Conservation (phyloP, 2,329 filamentous ascomycete species). For the Cryphonectria carpinicola region DNA sequence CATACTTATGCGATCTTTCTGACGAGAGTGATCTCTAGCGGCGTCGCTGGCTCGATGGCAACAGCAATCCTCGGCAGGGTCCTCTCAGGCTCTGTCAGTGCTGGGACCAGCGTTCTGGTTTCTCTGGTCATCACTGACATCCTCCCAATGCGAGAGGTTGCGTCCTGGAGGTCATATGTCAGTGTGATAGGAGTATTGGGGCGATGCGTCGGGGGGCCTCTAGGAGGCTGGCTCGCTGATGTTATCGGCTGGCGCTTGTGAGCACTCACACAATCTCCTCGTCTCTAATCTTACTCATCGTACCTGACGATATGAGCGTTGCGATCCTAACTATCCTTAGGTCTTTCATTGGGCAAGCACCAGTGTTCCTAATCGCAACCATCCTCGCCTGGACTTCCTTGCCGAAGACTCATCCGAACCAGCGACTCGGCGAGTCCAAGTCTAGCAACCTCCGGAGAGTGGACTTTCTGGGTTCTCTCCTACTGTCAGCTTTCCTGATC, state of each 20-base stretch:
- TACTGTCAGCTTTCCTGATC: constrained; percentile 45
- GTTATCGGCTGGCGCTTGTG: constrained; percentile 69
- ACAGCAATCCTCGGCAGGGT: constrained; percentile 55
- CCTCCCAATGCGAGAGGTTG: constrained; percentile 56
- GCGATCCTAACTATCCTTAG: constrained; percentile 31
- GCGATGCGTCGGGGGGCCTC: constrained; percentile 55
- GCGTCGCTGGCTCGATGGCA: constrained; percentile 49
- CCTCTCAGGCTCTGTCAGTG: constrained; percentile 55
- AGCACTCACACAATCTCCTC: constrained; percentile 24
- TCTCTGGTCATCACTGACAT: constrained; percentile 58
- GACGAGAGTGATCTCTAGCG: constrained; percentile 34
- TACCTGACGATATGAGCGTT: neutral
- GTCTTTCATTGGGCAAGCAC: constrained; percentile 62
- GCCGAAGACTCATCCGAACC: constrained; percentile 34
- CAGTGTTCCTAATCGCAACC: constrained; percentile 56
- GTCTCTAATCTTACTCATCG: neutral
- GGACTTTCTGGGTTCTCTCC: constrained; percentile 60
- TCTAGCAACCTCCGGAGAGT: constrained; percentile 51
- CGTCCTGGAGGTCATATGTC: constrained; percentile 57
- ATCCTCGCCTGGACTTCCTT: constrained; percentile 42
- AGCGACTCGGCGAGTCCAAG: constrained; percentile 27
- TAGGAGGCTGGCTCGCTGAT: constrained; percentile 66
- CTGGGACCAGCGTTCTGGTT: constrained; percentile 55
- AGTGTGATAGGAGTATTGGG: constrained; percentile 57
- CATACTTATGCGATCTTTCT: neutral